Conservation (phyloP, 495 filamentous ascomycete genomes). For the Penicillium atrosanguineum region DNA sequence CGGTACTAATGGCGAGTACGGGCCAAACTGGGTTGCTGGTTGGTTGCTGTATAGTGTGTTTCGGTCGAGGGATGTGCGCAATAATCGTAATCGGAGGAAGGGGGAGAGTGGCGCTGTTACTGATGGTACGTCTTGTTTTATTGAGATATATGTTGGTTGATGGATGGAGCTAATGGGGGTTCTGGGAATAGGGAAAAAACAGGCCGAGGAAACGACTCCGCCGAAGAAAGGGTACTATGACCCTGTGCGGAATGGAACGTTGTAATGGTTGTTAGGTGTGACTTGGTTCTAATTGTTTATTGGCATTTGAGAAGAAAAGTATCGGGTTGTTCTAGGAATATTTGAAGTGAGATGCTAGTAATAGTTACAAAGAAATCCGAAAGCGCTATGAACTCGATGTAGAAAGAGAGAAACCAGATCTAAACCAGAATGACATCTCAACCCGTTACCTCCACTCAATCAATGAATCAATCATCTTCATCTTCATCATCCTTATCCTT, state of each 20-base stretch:
- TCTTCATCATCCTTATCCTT: slow-evolving; percentile 37
- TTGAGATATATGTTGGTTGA: neutral
- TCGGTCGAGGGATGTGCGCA: slow-evolving; percentile 55
- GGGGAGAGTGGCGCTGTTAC: slow-evolving; percentile 25
- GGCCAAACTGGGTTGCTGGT: slow-evolving; percentile 55
- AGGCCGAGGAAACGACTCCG: slow-evolving; percentile 21
- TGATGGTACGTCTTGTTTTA: slow-evolving; percentile 27
- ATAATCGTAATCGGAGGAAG: slow-evolving; percentile 48
- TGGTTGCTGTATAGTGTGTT: slow-evolving; percentile 61
- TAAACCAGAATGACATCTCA: slow-evolving; percentile 1
- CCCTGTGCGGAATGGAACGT: slow-evolving; percentile 42
- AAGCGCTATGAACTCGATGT: neutral
- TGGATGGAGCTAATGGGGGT: slow-evolving; percentile 5
- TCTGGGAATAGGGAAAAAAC: slow-evolving; percentile 23
- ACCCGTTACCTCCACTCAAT: slow-evolving; percentile 2
- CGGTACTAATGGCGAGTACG: slow-evolving; percentile 38
- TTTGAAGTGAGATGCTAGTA: slow-evolving; percentile 1
- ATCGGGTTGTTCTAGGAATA: neutral
- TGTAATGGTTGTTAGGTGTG: slow-evolving; percentile 11
- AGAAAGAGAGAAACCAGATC: neutral
- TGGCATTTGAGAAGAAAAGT: neutral
- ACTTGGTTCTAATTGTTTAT: neutral
- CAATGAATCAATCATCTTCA: slow-evolving; percentile 28
- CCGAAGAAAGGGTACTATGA: slow-evolving; percentile 44
- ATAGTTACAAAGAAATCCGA: neutral